These are phyloP conservation scores for Phanerochaete carnosa DNA, from an alignment of 768 basidiomycete species.

Conservation along the genomic window DNA sequence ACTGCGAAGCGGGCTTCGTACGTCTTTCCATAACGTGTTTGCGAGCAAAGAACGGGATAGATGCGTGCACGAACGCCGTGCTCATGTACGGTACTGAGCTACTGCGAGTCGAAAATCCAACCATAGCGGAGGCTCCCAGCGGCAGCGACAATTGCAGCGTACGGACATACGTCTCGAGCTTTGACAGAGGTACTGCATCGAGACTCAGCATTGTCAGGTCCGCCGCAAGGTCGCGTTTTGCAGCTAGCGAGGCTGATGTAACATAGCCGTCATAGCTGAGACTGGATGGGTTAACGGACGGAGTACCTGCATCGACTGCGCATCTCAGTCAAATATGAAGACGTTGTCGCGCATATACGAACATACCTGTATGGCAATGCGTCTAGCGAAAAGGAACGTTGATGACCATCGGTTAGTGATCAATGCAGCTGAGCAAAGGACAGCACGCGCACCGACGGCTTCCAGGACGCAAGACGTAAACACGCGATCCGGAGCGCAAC, in stretches of 20 bases:
- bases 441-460: constrained; percentile 2
- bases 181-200: constrained; percentile 14
- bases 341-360: neutral
- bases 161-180: constrained; percentile 11
- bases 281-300: neutral
- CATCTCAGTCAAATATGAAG: neutral
- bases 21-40: constrained; percentile 1
- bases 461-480: neutral
- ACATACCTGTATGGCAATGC: neutral
- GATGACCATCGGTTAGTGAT: neutral
- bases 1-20: neutral
- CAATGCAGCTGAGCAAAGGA: neutral
- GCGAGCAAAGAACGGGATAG: constrained; percentile 21
- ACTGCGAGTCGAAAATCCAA: constrained; percentile 20
- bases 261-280: no score
- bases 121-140: constrained; percentile 7
- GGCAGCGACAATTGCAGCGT: constrained; percentile 13
- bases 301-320: neutral
- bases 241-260: neutral
- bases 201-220: constrained; percentile 11
- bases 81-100: constrained; percentile 3
- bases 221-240: neutral
- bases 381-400: neutral
- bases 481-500: neutral
- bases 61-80: constrained; percentile 12